Base-by-base conservation (phyloP, 192 early-diverging fungal species). In the Bifiguratus adelaidae region DNA sequence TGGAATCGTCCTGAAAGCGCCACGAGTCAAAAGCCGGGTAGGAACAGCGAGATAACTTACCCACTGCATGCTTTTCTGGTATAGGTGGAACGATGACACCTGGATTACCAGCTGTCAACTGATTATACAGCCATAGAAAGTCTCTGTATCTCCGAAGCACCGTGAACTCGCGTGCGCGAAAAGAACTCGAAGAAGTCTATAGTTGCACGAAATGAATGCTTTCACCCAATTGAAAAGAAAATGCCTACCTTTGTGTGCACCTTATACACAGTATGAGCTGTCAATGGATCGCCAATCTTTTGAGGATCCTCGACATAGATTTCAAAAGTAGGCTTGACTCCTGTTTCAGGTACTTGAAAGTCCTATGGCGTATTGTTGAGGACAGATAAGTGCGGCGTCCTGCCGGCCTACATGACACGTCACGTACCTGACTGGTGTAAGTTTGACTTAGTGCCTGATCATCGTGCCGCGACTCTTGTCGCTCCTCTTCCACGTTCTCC, bases 61-160 rank as follows among this genome's bases (percentile, higher is more conserved):
- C 89, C 40, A 93, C 50, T 3, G 83, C 81, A 66, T 93, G 89
- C 58, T 97, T 97, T 53, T 89, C 94, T 7, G 94, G 92, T 3
- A 97, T 74, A 18, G 91, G 87, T 12, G 91, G 91, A 3, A 97
- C 81, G 37, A 97, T 85, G 3, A 91, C 76, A 7, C 94, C 94
- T 1, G 90, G 88, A 50, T 91, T 84, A 22, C 76, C 70, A 7
- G 66, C 53, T 0, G 78, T 74, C 19, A 97, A 72, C 58, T 90
- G 85, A 45, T 83, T 80, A 44, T 84, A 86, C 23, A 97, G 78
- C 91, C 92, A 94, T 49, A 90, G 62, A 64, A 97, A 97, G 63
- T 97, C 94, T 22, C 83, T 72, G 61, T 91, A 97, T 18, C 94
- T 61, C 33, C 94, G 70, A n/a, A 73, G 78, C 16, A 97, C 94